Evolutionary conservation across 2,329 filamentous ascomycete species (phyloP), one percentile per base, ranked within the genome.

Genomic region (Westerdykella sp.): DNA sequence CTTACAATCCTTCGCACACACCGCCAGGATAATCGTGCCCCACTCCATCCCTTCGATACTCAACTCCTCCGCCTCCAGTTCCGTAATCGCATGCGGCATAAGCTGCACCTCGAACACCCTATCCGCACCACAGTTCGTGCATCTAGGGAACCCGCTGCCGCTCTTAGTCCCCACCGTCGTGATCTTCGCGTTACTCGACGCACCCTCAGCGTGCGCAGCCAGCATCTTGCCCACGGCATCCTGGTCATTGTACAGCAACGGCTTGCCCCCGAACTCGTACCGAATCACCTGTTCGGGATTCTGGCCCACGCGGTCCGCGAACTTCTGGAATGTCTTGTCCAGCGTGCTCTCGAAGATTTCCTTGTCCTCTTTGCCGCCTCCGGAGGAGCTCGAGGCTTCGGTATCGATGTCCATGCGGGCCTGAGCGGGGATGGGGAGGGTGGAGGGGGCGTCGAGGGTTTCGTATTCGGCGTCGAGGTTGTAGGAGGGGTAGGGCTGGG

Each of bases 401-500:
- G 54, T 55, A 9, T 56, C 65, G 16, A 70, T 59, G 36, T 68
- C 67, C 42, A 69, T 68, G 42, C 71, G 71, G 23, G 70, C 66
- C 34, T 71, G 72, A 30, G 69, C 61, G 4, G 70, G 75, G 35
- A 77, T 75, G 23, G 69, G 67, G 0, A 77, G 76, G 2, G 56
- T 68, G 9, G 68, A 68, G 53, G 81, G 60, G 14, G 67, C 64
- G 48, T 87, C 87, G 21, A 97, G 78, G 4, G 85, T 86, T 67
- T 98, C 93, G 69, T 87, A 95, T 60, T 95, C 91, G 40, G 91
- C 91, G 55, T 97, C 93, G 40, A 84, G 75, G 71, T 88, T 87
- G 60, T 84, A 85, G 23, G 78, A 71, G 1, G 87, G 84, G 67
- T 90, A 97, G 0, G 88, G 73, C 1, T 73, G 48, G 0, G 87